Percentiles rank a stretch among this genome's conserved stretches.
These are phyloP conservation scores for Podila minutissima DNA, from an alignment of 192 early-diverging fungal genomes.

Conservation along the genomic window DNA sequence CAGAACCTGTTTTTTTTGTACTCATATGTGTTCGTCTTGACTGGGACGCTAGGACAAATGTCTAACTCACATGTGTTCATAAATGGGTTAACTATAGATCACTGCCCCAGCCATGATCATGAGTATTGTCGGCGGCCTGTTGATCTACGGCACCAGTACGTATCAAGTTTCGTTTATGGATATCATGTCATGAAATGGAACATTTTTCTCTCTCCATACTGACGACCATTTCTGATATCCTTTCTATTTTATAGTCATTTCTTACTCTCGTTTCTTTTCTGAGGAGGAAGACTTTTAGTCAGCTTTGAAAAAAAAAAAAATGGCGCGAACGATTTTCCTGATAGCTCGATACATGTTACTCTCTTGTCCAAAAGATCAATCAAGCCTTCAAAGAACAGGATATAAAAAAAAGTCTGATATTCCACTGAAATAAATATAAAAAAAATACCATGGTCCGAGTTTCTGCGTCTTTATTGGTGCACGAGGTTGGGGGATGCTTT, in stretches of 20 bases:
- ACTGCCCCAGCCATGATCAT: constrained; percentile 87
- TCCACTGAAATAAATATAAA: no score
- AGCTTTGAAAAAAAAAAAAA: no score
- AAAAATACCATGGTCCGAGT: no score
- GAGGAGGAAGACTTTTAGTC: constrained; percentile 64
- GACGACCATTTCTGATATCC: neutral
- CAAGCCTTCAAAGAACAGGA: neutral
- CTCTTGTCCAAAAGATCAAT: neutral
- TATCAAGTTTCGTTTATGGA: constrained; percentile 1
- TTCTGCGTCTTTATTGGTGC: no score
- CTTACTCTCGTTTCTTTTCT: constrained; percentile 65
- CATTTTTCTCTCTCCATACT: neutral
- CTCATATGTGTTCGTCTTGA: neutral
- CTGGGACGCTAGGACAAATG: neutral
- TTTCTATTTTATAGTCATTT: constrained; percentile 56
- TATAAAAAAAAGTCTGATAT: neutral
- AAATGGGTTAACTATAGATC: constrained; percentile 59
- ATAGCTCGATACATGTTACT: no score
- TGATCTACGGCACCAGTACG: constrained; percentile 94
- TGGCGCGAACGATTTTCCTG: no score
- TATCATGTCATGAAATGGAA: neutral
- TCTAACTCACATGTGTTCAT: neutral
- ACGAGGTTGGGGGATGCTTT: no score
- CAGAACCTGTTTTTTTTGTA: neutral
- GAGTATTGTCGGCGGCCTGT: constrained; percentile 88